Conservation (phyloP, 495 filamentous ascomycete species). For the Lophiotrema nucula region DNA sequence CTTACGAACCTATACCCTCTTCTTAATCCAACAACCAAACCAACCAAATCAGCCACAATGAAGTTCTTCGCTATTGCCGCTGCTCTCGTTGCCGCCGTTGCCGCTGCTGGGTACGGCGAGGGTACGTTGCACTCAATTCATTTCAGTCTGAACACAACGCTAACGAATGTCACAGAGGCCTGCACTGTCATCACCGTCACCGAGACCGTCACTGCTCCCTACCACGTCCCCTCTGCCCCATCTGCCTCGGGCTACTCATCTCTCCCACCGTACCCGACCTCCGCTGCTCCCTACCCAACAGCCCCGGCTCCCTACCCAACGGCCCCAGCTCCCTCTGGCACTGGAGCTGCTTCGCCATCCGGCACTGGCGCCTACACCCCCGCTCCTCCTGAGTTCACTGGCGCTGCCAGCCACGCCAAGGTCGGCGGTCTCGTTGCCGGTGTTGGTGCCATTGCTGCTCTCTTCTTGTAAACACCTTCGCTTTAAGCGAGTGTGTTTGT, state of each 20-base stretch:
- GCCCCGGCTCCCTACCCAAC: background rate
- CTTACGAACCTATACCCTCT: conserved; percentile 4
- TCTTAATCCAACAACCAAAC: conserved; percentile 4
- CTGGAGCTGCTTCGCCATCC: conserved; percentile 11
- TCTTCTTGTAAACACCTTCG: conserved; percentile 25
- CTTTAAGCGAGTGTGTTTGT: background rate
- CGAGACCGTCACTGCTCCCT: conserved; percentile 7
- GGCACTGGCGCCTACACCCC: conserved; percentile 18
- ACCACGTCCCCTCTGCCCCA: conserved; percentile 7
- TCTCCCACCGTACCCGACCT: conserved; percentile 4
- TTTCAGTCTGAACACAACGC: background rate
- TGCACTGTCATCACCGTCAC: conserved; percentile 23
- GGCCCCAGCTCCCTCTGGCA: background rate
- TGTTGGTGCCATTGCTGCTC: conserved; percentile 13
- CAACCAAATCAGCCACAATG: conserved; percentile 12
- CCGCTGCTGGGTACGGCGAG: background rate
- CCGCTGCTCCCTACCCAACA: conserved; percentile 4
- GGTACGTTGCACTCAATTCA: conserved; percentile 10
- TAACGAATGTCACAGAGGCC: background rate
- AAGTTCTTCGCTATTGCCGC: conserved; percentile 23
- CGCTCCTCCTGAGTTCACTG: conserved; percentile 19
- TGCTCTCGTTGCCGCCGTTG: conserved; percentile 12
- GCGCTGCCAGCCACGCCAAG: conserved; percentile 10
- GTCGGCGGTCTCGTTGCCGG: conserved; percentile 10
- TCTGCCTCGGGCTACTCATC: background rate